phyloP scores from a whole-genome alignment of 140 eudicot species.

The Senecio squalidus region DNA sequence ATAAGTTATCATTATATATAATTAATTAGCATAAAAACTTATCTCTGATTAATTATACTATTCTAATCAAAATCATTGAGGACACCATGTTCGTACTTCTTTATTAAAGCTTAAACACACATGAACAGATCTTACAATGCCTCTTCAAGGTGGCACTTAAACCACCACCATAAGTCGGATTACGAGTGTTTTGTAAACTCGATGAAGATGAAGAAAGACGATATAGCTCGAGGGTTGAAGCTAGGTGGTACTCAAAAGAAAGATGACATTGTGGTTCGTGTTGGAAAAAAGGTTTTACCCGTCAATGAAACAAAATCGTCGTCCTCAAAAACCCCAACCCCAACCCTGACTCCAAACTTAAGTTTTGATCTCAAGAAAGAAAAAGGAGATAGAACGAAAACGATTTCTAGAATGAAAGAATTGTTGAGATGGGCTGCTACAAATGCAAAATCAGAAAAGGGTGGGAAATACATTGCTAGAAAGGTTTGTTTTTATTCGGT shows the following conservation, averaged over 20 bases:
- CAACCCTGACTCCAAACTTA: no score
- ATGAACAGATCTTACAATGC: slow-evolving; percentile 51
- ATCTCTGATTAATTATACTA: slow-evolving; percentile 29
- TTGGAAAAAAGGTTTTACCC: slow-evolving; percentile 80
- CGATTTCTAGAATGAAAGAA: slow-evolving; percentile 67
- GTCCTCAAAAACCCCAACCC: slow-evolving; percentile 24
- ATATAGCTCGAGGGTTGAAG: slow-evolving; percentile 40
- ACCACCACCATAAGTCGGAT: slow-evolving; percentile 11
- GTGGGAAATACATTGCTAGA: slow-evolving; percentile 58
- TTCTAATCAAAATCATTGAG: slow-evolving; percentile 34
- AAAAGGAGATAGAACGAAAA: slow-evolving; percentile 45
- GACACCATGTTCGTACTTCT: slow-evolving; percentile 35
- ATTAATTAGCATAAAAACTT: slow-evolving; percentile 30
- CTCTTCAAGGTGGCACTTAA: slow-evolving; percentile 38
- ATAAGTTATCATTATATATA: no score
- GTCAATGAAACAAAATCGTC: slow-evolving; percentile 43
- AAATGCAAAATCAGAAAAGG: slow-evolving; percentile 56
- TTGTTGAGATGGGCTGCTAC: slow-evolving; percentile 80
- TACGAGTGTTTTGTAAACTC: slow-evolving; percentile 9
- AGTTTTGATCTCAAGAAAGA: slow-evolving; percentile 28
- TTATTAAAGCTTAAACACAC: slow-evolving; percentile 27
- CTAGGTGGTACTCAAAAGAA: slow-evolving; percentile 26
- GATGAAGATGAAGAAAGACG: slow-evolving; percentile 84
- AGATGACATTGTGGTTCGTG: slow-evolving; percentile 28
- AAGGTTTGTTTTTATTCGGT: slow-evolving; percentile 44